Evolutionary conservation across 2,329 filamentous ascomycete genomes (phyloP), one percentile per base, ranked within the genome.

Genomic region (Stylonectria norvegica): DNA sequence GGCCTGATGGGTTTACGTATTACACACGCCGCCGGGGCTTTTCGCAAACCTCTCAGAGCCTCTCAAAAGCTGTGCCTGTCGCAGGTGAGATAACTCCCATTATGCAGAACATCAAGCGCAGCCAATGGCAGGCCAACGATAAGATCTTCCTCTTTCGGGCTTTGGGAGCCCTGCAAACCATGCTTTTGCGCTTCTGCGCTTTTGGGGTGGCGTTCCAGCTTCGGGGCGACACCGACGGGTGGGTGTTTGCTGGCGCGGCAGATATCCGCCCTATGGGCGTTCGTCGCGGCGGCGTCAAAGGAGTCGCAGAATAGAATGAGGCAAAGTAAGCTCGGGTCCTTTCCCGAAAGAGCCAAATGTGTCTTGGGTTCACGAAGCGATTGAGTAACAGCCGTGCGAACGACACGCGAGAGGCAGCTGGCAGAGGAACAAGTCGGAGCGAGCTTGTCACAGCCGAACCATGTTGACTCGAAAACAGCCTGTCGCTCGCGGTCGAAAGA

Each of bases 21-120:
- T 36, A 19, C 32, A 43, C 52, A 55, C 53, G 48, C 46, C 46
- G 51, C 35, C 35, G 41, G 40, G 44, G 42, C 42, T 46, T 34
- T 27, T 38, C 28, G 22, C 36, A 18, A 14, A 29, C 7, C n/a
- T 10, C 17, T 42, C 23, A 19, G 35, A 48, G 34, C 39, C 38
- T 43, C 40, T 51, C n/a, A n/a, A n/a, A n/a, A n/a, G n/a, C n/a
- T n/a, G n/a, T n/a, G n/a, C n/a, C n/a, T n/a, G n/a, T n/a, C n/a
- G n/a, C n/a, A 52, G 46, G 34, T 56, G 53, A 53, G 51, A 56
- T 56, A 56, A 59, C 59, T 53, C 44, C 52, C 59, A 62, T 62
- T 62, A 62, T 62, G 59, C 56, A 59, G 59, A 53, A 47, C 58
- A 55, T 52, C 32, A 10, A 5, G 5, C 5, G 14, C 9, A 30